Conservation (phyloP, 805 yeast species). For the Lachancea fermentati region DNA sequence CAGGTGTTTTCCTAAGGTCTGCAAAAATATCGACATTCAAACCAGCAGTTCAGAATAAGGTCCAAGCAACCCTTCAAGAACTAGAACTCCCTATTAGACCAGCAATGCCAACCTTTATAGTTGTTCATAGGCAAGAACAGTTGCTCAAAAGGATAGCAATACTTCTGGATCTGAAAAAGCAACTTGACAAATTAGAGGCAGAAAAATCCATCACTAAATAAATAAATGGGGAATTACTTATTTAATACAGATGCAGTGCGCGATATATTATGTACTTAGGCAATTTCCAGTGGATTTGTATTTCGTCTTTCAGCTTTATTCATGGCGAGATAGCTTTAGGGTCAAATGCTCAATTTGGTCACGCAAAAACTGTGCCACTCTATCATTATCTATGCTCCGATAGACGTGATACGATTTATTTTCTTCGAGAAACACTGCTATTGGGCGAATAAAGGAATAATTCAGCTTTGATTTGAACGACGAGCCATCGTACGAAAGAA, state of each 20-base stretch:
- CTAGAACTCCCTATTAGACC: slow-evolving; percentile 77
- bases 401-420: not conserved
- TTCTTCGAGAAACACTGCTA: not conserved
- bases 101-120: slow-evolving; percentile 77
- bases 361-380: not conserved
- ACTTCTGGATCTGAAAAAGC: slow-evolving; percentile 77
- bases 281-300: not conserved
- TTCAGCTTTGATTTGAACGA: no score
- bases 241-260: not conserved
- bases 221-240: not conserved
- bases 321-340: not conserved
- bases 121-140: slow-evolving; percentile 71
- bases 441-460: not conserved
- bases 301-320: not conserved
- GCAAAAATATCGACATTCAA: slow-evolving; percentile 71
- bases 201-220: slow-evolving; percentile 51
- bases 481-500: no score
- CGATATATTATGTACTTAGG: no score
- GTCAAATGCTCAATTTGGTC: not conserved
- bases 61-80: slow-evolving; percentile 62
- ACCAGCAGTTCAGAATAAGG: slow-evolving; percentile 65
- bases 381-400: not conserved
- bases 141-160: slow-evolving; percentile 63
- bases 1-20: slow-evolving; percentile 83
- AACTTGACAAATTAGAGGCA: slow-evolving; percentile 79